Base-by-base conservation (phyloP, 768 basidiomycete genomes). In the Boletales sp. region DNA sequence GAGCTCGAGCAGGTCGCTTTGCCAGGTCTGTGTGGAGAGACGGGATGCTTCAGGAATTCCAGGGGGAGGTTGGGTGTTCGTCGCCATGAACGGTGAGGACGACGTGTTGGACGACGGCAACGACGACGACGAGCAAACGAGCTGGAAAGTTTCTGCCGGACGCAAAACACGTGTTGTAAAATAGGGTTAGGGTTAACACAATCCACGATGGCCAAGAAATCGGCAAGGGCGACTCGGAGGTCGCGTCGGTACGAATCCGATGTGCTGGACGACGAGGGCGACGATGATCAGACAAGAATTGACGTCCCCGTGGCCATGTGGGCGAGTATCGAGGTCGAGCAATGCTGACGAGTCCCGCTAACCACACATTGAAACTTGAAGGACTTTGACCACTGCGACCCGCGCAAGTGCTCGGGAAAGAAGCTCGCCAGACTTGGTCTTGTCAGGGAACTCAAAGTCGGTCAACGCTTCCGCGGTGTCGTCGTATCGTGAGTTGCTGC, bases 341-440 rank as follows among this genome's bases (percentile, higher is more conserved):
- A 12, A 7, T 17, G 42, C 6, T 11, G 18, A 11, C 1, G 11
- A 12, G 17, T 14, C 3, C 25, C 21, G 12, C 33, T 45, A 18
- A 53, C 17, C 30, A 9, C 25, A 7, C 25, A 5, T 28, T 28
- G 25, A 13, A 38, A n/a, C n/a, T n/a, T n/a, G n/a, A n/a, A 95
- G 94, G 95, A 99, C 65, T 97, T 99, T 70, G 87, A 90, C 65
- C 96, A 99, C 65, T 99, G 96, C 64, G 95, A 99, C 66, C 94
- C 95, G 0, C 84, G 85, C 41, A 73, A 82, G 47, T 89, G 86
- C 58, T 84, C 82, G 5, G 96, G 96, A 4, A 97, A 96, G 74
- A 94, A 90, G 64, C 81, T 99, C 6, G 76, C 90, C 3, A 75
- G 96, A 9, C 77, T 92, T 15, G 89, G 90, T 2, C 71, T 99